Conservation (phyloP, 495 filamentous ascomycete genomes). For the Xylaria sp. region DNA sequence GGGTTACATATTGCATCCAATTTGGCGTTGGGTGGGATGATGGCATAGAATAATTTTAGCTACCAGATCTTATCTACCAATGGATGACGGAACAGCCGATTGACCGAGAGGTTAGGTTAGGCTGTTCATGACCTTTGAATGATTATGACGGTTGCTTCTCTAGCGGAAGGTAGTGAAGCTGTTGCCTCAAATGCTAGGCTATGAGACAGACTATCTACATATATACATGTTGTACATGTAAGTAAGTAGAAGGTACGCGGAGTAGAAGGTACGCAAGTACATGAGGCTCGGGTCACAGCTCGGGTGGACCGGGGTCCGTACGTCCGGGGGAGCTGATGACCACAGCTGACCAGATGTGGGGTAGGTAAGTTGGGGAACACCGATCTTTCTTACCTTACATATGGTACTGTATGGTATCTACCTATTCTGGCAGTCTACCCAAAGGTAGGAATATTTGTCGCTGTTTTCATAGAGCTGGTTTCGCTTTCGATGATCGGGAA, state of each 20-base stretch:
- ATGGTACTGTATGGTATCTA: no score
- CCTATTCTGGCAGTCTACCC: background rate
- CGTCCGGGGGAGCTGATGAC: background rate
- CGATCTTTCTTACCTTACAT: background rate
- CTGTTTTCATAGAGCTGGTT: background rate
- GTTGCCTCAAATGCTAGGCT: background rate
- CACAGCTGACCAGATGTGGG: conserved; percentile 4
- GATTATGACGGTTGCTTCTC: background rate
- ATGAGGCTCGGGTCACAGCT: background rate
- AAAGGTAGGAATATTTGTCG: background rate
- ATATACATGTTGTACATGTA: background rate
- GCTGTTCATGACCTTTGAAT: background rate
- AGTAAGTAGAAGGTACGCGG: no score
- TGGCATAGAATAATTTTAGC: conserved; percentile 13
- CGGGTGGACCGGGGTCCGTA: conserved; percentile 16
- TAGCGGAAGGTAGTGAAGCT: background rate
- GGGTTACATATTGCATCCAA: conserved; percentile 34
- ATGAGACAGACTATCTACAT: background rate
- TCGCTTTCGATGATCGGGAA: conserved; percentile 32
- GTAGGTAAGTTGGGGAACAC: conserved; percentile 16
- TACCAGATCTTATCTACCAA: background rate
- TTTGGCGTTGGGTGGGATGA: conserved; percentile 32
- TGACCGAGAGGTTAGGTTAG: background rate
- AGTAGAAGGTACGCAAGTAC: background rate
- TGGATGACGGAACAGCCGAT: background rate